Base-by-base conservation (phyloP, 208 protist genomes). In the Naegleria fowleri region DNA sequence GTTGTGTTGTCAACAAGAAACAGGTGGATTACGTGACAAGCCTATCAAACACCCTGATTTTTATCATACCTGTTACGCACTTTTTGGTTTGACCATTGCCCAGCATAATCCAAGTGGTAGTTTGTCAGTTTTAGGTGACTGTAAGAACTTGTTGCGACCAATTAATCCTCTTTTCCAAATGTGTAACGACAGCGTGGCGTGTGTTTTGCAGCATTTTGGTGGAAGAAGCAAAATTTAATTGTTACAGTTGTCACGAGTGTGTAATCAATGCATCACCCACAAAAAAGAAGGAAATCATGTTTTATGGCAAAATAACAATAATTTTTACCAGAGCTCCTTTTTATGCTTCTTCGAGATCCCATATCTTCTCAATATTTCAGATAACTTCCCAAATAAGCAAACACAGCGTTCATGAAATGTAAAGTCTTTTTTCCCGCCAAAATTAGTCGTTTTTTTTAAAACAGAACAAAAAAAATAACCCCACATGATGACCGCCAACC, bases 61-160 rank as follows among this genome's bases (percentile, higher is more conserved):
- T 43, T 98, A 98, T 92, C 97, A 98, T 94, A 98, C 96, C 25
- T 98, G 96, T 93, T 98, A 98, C 93, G 90, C 96, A 0, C 92
- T 98, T 1, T 94, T 94, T 7, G 97, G 97, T 0, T 91, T 97
- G 88, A 95, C 95, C 85, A 91, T 94, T 33, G 94, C 96, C 33
- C 96, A 97, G 51, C 19, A 91, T 38, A 58, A 87, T 51, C 38
- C n/a, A 39, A 43, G 38, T 43, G 59, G 52, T 22, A 22, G 5
- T 7, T 29, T 33, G 7, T 36, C 76, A 3, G 55, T 91, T 2
- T 33, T 91, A 13, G 90, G 90, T 33, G 33, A 83, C 5, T 15
- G 38, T 5, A 41, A 11, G 19, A 91, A 91, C 51, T 5, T 29
- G 9, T 15, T 91, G 5, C 4, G 51, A 39, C 7, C 5, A 22